phyloP scores from a whole-genome alignment of 176 grass and related monocot genomes.

The Alloteropsis semialata region DNA sequence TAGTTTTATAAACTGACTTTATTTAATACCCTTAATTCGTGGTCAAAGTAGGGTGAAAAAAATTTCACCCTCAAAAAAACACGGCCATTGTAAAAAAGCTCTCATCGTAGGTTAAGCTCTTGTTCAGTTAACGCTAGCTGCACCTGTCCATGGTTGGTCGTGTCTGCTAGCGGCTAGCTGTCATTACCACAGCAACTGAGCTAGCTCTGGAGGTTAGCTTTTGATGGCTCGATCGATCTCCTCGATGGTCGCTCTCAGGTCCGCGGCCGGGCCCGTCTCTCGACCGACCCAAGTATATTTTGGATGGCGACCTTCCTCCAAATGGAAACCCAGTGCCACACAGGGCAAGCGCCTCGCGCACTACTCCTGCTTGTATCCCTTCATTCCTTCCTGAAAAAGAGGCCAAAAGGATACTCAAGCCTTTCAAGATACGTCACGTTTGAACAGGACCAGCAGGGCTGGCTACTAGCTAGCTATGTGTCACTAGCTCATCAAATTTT shows the following conservation, averaged over 20 bases:
- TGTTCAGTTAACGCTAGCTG: not conserved
- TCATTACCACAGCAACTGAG: not conserved
- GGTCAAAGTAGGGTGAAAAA: no score
- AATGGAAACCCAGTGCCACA: slow-evolving; percentile 51
- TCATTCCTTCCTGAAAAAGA: slow-evolving; percentile 32
- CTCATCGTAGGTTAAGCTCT: not conserved
- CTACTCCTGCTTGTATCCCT: slow-evolving; percentile 14
- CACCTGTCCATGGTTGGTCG: slow-evolving; percentile 14
- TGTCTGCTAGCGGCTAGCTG: slow-evolving; percentile 15
- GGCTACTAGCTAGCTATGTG: not conserved
- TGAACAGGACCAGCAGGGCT: not conserved
- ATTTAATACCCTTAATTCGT: no score
- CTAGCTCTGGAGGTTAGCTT: not conserved
- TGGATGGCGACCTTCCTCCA: slow-evolving; percentile 57
- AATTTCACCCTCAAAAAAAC: no score
- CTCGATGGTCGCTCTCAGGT: slow-evolving; percentile 23
- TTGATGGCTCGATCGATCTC: not conserved
- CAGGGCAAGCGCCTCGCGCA: slow-evolving; percentile 31
- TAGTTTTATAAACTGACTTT: no score
- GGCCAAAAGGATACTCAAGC: slow-evolving; percentile 1
- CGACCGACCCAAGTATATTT: slow-evolving; percentile 69
- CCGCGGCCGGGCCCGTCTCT: slow-evolving; percentile 23
- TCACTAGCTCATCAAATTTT: not conserved
- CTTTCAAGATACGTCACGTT: slow-evolving; percentile 43
- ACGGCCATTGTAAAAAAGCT: no score